phyloP scores from a whole-genome alignment of 257 asterid genomes.

The Solanum bulbocastanum region DNA sequence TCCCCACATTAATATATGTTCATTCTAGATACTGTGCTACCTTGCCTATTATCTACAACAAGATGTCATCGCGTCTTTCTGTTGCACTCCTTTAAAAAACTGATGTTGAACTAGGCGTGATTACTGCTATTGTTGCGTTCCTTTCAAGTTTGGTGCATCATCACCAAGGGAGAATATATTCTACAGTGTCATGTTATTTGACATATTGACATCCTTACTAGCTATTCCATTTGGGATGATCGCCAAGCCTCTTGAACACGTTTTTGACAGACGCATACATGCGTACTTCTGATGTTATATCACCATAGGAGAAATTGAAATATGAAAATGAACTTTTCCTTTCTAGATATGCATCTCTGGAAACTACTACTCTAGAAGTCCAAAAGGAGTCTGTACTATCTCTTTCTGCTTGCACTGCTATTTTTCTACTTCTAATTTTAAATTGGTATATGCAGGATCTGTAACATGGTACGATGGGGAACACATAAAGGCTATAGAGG shows the following conservation, averaged over 20 bases:
- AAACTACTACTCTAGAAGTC: no score
- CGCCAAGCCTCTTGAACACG: neutral
- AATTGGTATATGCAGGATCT: conserved; percentile 17
- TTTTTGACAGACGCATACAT: neutral
- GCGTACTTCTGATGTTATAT: neutral
- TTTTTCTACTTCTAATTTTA: neutral
- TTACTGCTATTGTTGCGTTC: neutral
- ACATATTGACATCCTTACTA: neutral
- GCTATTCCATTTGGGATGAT: neutral
- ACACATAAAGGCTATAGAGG: conserved; percentile 24
- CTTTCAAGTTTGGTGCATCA: neutral
- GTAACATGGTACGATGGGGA: conserved; percentile 41
- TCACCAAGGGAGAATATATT: neutral
- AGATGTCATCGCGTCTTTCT: neutral
- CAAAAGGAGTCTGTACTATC: neutral
- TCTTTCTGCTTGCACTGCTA: neutral
- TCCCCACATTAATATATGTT: neutral
- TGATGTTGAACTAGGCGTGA: neutral
- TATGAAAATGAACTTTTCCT: neutral
- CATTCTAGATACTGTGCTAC: neutral
- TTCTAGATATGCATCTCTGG: neutral
- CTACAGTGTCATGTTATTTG: neutral
- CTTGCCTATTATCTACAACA: neutral
- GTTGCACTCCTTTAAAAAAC: neutral
- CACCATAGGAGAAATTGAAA: neutral